Base-by-base conservation (phyloP, 257 asterid genomes). In the Parsonsia alboflavescens region DNA sequence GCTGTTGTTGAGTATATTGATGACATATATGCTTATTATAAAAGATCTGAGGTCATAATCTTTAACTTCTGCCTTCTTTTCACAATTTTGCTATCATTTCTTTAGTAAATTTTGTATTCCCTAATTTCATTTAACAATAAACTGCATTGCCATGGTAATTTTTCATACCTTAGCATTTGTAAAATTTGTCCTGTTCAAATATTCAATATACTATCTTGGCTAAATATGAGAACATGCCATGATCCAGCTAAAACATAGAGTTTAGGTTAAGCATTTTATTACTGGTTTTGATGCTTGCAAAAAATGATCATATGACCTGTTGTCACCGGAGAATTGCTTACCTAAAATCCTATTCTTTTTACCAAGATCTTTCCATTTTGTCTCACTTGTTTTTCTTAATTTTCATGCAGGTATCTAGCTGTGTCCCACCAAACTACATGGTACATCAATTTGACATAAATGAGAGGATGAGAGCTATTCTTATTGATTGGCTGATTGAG, bases 401-500 rank as follows among this genome's bases (percentile, higher is more conserved):
- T 70, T 41, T 62, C 19, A 45, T 58, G 71, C 90, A 93, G 98
- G 73, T 77, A 49, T 78, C 44, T 77, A 82, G 89, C 82, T 77
- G 89, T 62, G 93, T 87, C 73, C 83, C 86, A 19, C 83, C 90
- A 39, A 73, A 83, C 77, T 95, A 90, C 54, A 95, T 92, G 96
- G 62, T 56, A 9, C 85, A 80, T 13, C 99, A 95, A 79, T 77
- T 57, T 45, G 99, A 92, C 71, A 82, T 92, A 33, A 95, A 95
- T 72, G 99, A 92, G 9, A 82, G 90, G 73, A 95, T 95, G 99
- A 85, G 99, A 71, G 90, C 86, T 1, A 92, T 95, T 80, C 93
- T 95, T 7, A 87, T 95, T 33, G 98, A 95, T 74, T 95, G 99
- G 99, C 88, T 95, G 76, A 90, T 92, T 16, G 96, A 95, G 98